Evolutionary conservation across 2,329 filamentous ascomycete genomes (phyloP), one percentile per base, ranked within the genome.

Genomic region (Ambrosiella xylebori): DNA sequence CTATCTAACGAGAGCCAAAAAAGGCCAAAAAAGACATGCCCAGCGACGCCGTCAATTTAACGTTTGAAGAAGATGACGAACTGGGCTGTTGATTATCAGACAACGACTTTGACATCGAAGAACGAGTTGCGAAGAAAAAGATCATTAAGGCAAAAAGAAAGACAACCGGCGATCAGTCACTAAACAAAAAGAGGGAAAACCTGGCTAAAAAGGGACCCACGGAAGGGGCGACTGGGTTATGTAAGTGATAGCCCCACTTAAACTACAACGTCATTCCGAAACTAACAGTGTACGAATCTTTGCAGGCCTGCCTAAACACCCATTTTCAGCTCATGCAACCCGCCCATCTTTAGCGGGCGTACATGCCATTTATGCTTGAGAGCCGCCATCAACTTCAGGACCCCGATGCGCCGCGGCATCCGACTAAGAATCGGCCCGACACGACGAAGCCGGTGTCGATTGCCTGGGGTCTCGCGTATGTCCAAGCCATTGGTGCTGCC

Each of bases 331-430:
- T 78, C 79, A 56, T 82, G 86, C 1, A 91, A 82, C 61, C 87
- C 88, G 7, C 83, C 91, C 0, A 82, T 97, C 1, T 97, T 96
- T 69, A 86, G 84, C 63, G 96, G 91, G 0, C 80, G 91, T 58
- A 96, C 91, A 0, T 96, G 90, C 66, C 85, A 90, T 37, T 88
- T 0, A 95, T 97, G 49, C 67, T 96, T 9, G 89, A 96, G 59
- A 88, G 96, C 65, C 82, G 88, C 7, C 81, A 95, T 68, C 88
- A 90, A 0, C 74, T 96, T 1, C 75, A 76, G 63, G 82, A 95
- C 63, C 84, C 87, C 0, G 77, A 77, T 0, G 80, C 86, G 64
- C 86, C 88, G 0, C 82, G 88, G 62, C 89, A 95, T 68, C 65
- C 86, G 0, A 90, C 80, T 15, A 95, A 93, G 69, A 96, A 96